Base-by-base conservation (phyloP, 2,329 filamentous ascomycete species). In the Colletotrichum navitas region DNA sequence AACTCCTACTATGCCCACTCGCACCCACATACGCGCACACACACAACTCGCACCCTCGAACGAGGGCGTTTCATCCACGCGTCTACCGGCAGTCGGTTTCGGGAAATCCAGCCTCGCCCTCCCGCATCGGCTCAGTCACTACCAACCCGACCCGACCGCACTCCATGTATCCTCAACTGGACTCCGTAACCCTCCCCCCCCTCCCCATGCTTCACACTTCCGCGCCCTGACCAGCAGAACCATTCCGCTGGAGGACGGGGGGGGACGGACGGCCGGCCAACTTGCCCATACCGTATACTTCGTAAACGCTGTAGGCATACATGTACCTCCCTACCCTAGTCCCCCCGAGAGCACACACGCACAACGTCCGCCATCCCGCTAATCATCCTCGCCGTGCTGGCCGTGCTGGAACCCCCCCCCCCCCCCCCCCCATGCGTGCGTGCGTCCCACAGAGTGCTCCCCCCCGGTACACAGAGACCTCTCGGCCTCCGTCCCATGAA, bases 11-110 rank as follows among this genome's bases (percentile, higher is more conserved):
- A 49, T 14, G 2, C 11, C 6, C 26, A 49, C 26, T 3, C 43
- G 41, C 34, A 45, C 65, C n/a, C 47, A 63, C 49, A 54, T 29
- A n/a, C n/a, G n/a, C 36, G 6, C 41, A n/a, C 43, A 34, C 58
- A 43, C 52, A n/a, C 41, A 41, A 45, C 43, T 10, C 43, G 11
- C 6, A 45, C 7, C 63, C 67, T 60, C 51, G 52, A 64, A 58
- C 61, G 54, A 68, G 34, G 36, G 63, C 67, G 67, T 70, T 70
- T 70, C 67, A 70, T 55, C 62, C 24, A 49, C 67, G 67, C 67
- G 63, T 70, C 45, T 61, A 70, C 55, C 63, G 67, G 67, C 67
- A 70, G 29, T 70, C 47, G 32, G 24, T 12, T 10, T 70, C 67
- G 67, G 67, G 39, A 68, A n/a, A 41, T 54, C 26, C 24, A 34